phyloP scores from a whole-genome alignment of 306 rosid genomes.

The Spatholobus suberectus region DNA sequence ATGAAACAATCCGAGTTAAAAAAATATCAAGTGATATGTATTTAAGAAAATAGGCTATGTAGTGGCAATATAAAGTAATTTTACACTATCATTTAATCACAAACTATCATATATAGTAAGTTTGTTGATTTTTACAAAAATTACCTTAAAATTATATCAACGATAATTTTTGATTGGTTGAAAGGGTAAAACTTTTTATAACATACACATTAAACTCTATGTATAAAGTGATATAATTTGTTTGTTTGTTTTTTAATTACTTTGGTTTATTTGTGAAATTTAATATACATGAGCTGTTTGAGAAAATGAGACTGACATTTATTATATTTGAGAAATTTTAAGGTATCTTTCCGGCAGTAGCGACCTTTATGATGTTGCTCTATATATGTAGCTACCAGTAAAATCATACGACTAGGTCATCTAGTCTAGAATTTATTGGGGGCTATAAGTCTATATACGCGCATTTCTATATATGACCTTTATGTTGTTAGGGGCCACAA shows the following conservation, averaged over 20 bases:
- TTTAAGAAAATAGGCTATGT: no score
- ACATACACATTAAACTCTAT: no score
- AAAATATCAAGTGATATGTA: slow-evolving; percentile 29
- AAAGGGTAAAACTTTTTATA: no score
- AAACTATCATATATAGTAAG: no score
- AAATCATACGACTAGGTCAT: background rate
- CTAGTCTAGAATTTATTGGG: background rate
- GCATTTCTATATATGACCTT: background rate
- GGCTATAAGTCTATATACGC: background rate
- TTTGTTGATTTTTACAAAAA: no score
- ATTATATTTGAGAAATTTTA: background rate
- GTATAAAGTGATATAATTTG: slow-evolving; percentile 45
- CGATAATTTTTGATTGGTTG: no score
- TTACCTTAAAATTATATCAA: no score
- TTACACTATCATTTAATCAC: no score
- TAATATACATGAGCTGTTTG: background rate
- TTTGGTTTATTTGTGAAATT: background rate
- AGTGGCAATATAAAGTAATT: no score
- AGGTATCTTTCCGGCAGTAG: slow-evolving; percentile 7
- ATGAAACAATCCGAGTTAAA: slow-evolving; percentile 30
- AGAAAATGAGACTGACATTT: background rate
- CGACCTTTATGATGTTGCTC: background rate
- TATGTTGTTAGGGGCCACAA: background rate
- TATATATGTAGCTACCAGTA: background rate
- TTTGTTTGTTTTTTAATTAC: background rate